phyloP scores from a whole-genome alignment of 805 yeast species.

The Lipomyces kockii region DNA sequence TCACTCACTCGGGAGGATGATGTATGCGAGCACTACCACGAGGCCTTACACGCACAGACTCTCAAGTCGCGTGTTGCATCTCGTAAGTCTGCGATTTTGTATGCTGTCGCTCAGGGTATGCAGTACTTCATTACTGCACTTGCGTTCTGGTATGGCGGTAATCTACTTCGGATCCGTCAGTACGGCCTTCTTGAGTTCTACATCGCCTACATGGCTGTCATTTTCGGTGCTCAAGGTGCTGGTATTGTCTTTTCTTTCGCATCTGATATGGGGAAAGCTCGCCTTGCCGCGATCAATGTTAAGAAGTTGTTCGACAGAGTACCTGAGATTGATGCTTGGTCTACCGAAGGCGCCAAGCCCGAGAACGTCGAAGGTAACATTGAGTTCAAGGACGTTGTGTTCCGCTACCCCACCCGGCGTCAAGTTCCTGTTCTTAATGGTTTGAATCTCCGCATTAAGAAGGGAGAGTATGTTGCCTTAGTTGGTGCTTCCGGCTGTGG shows the following conservation, averaged over 20 bases:
- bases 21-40: slow-evolving; percentile 44
- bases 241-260: slow-evolving; percentile 50
- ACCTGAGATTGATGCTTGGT: slow-evolving; percentile 48
- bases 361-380: slow-evolving; percentile 55
- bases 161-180: slow-evolving; percentile 43
- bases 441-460: slow-evolving; percentile 52
- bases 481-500: slow-evolving; percentile 82
- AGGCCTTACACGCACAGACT: slow-evolving; percentile 29
- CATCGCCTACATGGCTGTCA: slow-evolving; percentile 49
- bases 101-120: slow-evolving; percentile 49
- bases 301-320: slow-evolving; percentile 43
- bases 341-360: slow-evolving; percentile 40
- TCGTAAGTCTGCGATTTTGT: slow-evolving; percentile 44
- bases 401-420: slow-evolving; percentile 44
- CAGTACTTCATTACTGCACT: slow-evolving; percentile 51
- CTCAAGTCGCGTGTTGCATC: slow-evolving; percentile 45
- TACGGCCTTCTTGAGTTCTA: slow-evolving; percentile 46
- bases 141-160: slow-evolving; percentile 53
- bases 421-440: slow-evolving; percentile 40
- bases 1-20: slow-evolving; percentile 51
- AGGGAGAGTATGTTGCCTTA: slow-evolving; percentile 84
- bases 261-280: slow-evolving; percentile 53
- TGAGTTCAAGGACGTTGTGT: slow-evolving; percentile 49
- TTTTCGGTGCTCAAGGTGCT: slow-evolving; percentile 52
- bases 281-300: slow-evolving; percentile 46